Conservation (phyloP, 2,329 filamentous ascomycete genomes). For the Blastomyces gilchristii region DNA sequence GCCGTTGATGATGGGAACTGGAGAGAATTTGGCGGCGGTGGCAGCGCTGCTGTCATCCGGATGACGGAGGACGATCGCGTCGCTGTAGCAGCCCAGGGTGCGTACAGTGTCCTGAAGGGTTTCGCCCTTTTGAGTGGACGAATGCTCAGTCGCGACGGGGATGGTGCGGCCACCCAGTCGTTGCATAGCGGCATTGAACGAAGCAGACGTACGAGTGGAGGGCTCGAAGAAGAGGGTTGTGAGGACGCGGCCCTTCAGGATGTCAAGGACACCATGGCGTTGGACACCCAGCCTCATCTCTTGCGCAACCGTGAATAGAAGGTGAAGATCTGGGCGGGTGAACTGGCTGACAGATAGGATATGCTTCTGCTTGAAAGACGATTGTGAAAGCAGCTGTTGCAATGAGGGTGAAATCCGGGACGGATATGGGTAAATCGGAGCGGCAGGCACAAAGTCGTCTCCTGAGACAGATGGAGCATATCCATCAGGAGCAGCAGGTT, state of each 20-base stretch:
- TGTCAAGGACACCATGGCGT: constrained; percentile 76
- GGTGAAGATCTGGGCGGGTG: constrained; percentile 73
- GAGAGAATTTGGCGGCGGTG: constrained; percentile 73
- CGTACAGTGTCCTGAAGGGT: constrained; percentile 85
- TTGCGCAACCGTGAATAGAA: constrained; percentile 91
- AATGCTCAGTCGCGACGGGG: constrained; percentile 68
- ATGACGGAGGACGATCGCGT: constrained; percentile 92
- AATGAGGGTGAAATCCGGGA: constrained; percentile 51
- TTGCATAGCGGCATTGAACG: constrained; percentile 98
- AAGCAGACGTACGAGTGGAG: constrained; percentile 87
- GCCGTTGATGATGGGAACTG: constrained; percentile 90
- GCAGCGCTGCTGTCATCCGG: constrained; percentile 72
- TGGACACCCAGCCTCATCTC: constrained; percentile 96
- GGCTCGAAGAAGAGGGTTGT: constrained; percentile 97
- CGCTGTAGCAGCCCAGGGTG: constrained; percentile 86
- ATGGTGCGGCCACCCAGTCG: constrained; percentile 83
- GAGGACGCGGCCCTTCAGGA: constrained; percentile 75
- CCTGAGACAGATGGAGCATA: constrained; percentile 13
- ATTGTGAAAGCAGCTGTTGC: constrained; percentile 62
- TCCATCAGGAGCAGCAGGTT: constrained; percentile 16
- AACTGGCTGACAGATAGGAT: constrained; percentile 90
- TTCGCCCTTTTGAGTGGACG: constrained; percentile 90
- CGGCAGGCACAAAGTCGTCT: constrained; percentile 27
- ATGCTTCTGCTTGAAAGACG: constrained; percentile 79
- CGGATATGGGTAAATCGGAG: constrained; percentile 35